Percentiles rank a stretch among this genome's conserved stretches.
Conservation (phyloP, 805 yeast species). For the Schwanniomyces vanrijiae region DNA sequence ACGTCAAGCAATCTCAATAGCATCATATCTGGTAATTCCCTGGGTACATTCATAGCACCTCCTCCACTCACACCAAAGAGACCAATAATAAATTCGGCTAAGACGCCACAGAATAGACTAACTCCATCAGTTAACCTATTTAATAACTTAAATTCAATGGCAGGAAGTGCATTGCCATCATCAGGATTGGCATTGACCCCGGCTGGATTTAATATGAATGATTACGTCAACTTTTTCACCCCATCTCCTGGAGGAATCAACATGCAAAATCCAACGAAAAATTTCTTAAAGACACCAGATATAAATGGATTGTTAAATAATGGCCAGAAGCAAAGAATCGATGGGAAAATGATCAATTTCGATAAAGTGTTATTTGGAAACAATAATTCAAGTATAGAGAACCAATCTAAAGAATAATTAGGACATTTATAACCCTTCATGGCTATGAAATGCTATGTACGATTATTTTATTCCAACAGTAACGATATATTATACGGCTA, state of each 20-base stretch:
- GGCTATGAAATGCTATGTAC: neutral
- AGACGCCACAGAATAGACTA: slow-evolving; percentile 42
- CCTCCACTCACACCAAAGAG: slow-evolving; percentile 47
- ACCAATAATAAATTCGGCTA: slow-evolving; percentile 20
- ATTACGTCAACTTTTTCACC: slow-evolving; percentile 75
- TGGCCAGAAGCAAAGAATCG: slow-evolving; percentile 26
- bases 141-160: slow-evolving; percentile 18
- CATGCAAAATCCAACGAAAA: slow-evolving; percentile 12
- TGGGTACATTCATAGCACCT: slow-evolving; percentile 34
- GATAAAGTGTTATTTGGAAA: slow-evolving; percentile 34
- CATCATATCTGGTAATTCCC: slow-evolving; percentile 10
- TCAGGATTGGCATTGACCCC: slow-evolving; percentile 49
- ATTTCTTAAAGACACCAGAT: slow-evolving; percentile 42
- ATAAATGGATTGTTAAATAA: slow-evolving; percentile 29
- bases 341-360: slow-evolving; percentile 45
- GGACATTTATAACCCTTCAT: neutral
- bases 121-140: slow-evolving; percentile 39
- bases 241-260: slow-evolving; percentile 55
- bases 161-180: slow-evolving; percentile 35
- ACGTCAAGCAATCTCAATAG: slow-evolving; percentile 25
- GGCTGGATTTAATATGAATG: slow-evolving; percentile 78
- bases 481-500: neutral
- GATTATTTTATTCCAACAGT: neutral
- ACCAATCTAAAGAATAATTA: slow-evolving; percentile 5
- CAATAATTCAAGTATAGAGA: slow-evolving; percentile 9